Evolutionary conservation across 2,329 filamentous ascomycete genomes (phyloP).

Genomic region (Monosporascus sp.): DNA sequence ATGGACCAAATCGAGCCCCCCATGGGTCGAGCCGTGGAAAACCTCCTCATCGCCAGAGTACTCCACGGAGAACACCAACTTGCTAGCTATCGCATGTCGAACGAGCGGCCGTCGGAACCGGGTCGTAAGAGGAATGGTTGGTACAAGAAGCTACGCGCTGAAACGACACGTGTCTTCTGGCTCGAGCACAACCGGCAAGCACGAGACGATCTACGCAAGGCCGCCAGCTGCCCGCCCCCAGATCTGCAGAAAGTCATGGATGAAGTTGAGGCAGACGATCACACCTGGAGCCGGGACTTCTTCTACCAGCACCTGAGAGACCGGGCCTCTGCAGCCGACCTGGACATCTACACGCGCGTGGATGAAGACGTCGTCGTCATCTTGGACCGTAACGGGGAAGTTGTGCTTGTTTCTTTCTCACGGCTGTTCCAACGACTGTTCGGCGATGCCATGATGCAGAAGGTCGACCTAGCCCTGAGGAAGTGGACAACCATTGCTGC

Average conservation of each 20-base stretch:
- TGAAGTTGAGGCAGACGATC: not conserved
- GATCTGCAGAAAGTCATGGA: not conserved
- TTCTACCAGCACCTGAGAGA: conserved; percentile 1
- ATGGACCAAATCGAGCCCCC: not conserved
- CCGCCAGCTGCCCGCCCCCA: not conserved
- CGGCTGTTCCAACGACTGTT: conserved; percentile 2
- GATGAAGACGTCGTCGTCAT: not conserved
- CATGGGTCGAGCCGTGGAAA: not conserved
- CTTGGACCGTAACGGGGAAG: not conserved
- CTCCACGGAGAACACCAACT: not conserved
- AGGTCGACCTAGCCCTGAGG: not conserved
- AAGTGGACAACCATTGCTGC: not conserved
- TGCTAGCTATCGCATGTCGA: not conserved
- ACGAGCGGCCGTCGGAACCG: not conserved
- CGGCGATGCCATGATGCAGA: not conserved
- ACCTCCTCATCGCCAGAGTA: not conserved
- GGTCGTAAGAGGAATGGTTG: not conserved
- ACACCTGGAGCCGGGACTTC: not conserved
- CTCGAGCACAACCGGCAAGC: not conserved
- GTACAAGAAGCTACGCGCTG: not conserved
- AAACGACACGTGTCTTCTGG: not conserved
- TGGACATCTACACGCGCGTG: not conserved
- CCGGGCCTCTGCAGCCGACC: not conserved
- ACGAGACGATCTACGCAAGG: not conserved
- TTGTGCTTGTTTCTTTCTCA: not conserved